Percentiles rank a stretch among this genome's conserved stretches.
These are phyloP conservation scores for Ogataea dorogensis DNA, from an alignment of 805 yeast species.

Conservation along the genomic window DNA sequence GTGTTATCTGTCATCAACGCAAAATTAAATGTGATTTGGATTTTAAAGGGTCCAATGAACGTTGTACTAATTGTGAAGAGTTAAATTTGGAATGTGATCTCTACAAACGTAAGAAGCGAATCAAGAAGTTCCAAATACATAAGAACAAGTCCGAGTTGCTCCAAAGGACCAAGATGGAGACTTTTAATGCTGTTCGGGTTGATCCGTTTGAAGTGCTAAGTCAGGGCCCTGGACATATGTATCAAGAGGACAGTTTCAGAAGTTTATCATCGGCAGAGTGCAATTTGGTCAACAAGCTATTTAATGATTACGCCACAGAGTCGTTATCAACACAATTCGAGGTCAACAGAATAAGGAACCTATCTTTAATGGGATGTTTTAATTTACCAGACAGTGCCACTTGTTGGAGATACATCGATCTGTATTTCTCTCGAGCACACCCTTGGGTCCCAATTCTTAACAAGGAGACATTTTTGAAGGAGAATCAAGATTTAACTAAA, in stretches of 20 bases:
- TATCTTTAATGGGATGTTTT: conserved; percentile 67
- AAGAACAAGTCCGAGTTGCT: conserved; percentile 14
- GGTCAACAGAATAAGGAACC: conserved; percentile 53
- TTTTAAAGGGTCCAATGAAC: conserved; percentile 53
- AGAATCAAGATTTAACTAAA: conserved; percentile 47
- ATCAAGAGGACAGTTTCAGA: conserved; percentile 1
- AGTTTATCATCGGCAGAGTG: conserved; percentile 6
- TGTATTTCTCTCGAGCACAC: conserved; percentile 61
- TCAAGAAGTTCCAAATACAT: conserved; percentile 16
- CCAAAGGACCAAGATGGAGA: conserved; percentile 11
- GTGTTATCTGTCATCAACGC: conserved; percentile 67
- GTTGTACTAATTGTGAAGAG: conserved; percentile 39
- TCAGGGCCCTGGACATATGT: not conserved
- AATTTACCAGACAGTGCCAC: conserved; percentile 57
- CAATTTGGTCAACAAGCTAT: conserved; percentile 4
- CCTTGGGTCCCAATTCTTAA: conserved; percentile 68
- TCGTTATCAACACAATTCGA: conserved; percentile 10
- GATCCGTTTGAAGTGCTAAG: conserved; percentile 10
- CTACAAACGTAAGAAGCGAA: conserved; percentile 46
- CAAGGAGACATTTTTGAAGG: conserved; percentile 55
- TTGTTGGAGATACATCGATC: conserved; percentile 55
- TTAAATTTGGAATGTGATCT: conserved; percentile 66
- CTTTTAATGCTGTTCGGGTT: conserved; percentile 13
- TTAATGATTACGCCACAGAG: conserved; percentile 5
- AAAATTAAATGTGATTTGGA: conserved; percentile 73